A percentile compares a stretch with the other conserved stretches of the same genome.
phyloP scores from a whole-genome alignment of 2,329 filamentous ascomycete genomes.

The Furcasterigmium sp. region DNA sequence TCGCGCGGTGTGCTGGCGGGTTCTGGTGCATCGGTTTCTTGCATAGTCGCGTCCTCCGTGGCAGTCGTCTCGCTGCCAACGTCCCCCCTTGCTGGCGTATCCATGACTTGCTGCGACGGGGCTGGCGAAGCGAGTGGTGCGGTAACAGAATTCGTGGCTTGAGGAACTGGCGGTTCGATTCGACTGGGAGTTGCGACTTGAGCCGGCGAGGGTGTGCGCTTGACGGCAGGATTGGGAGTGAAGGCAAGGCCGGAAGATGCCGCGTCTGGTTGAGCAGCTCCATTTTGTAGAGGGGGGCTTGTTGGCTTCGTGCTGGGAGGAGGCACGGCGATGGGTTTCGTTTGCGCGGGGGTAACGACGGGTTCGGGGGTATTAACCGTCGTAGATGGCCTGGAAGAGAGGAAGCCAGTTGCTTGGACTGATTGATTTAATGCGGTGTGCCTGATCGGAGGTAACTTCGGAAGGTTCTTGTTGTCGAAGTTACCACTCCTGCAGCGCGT shows the following conservation, averaged over 20 bases:
- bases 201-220: not conserved
- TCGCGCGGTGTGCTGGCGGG: too few species aligned
- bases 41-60: not conserved
- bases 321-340: not conserved
- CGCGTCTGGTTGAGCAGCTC: not conserved
- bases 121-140: not conserved
- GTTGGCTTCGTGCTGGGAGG: not conserved
- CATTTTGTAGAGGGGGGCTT: not conserved
- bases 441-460: not conserved
- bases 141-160: not conserved
- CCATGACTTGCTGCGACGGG: too few species aligned
- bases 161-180: not conserved
- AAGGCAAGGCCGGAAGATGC: not conserved
- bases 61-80: not conserved
- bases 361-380: not conserved
- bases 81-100: not conserved
- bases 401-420: not conserved
- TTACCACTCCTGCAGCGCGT: not conserved
- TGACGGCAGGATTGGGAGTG: not conserved
- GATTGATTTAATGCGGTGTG: not conserved
- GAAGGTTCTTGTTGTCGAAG: slow-evolving; percentile 2
- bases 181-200: not conserved
- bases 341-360: not conserved
- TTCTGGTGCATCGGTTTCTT: too few species aligned
- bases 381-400: not conserved